These are phyloP conservation scores for Zymoseptoria ardabiliae DNA, from an alignment of 2,329 filamentous ascomycete species.

Conservation along the genomic window DNA sequence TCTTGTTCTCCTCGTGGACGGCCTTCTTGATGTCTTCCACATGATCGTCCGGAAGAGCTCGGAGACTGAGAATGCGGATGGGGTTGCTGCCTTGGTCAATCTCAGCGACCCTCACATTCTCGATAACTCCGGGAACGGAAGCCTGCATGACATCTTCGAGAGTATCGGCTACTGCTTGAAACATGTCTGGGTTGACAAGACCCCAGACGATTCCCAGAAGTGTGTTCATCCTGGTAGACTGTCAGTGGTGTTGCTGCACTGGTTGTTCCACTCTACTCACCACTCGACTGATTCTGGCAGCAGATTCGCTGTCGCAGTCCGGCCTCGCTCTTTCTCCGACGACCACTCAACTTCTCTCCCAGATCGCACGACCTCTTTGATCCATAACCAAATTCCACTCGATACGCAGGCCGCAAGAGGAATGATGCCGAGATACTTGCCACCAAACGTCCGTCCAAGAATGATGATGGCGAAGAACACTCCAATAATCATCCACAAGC, in stretches of 20 bases:
- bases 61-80: conserved; percentile 76
- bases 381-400: conserved; percentile 80
- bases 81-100: conserved; percentile 92
- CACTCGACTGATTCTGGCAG: conserved; percentile 87
- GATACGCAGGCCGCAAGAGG: conserved; percentile 64
- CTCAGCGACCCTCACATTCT: conserved; percentile 90
- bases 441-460: conserved; percentile 72
- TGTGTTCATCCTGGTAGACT: conserved; percentile 61
- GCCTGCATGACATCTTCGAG: conserved; percentile 95
- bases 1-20: conserved; percentile 69
- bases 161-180: conserved; percentile 83
- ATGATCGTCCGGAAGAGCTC: conserved; percentile 73
- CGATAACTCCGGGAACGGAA: conserved; percentile 81
- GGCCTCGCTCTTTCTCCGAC: conserved; percentile 74
- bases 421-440: conserved; percentile 66
- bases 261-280: conserved; percentile 30
- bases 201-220: conserved; percentile 80
- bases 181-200: conserved; percentile 91
- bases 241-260: not conserved
- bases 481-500: conserved; percentile 60
- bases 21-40: conserved; percentile 75
- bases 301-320: conserved; percentile 77
- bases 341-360: conserved; percentile 82
- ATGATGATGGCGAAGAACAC: conserved; percentile 69
- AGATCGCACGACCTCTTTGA: conserved; percentile 75